A percentile compares a stretch with the other conserved stretches of the same genome.
Conservation (phyloP, 192 early-diverging fungal species). For the Gryganskiella cystojenkinii region DNA sequence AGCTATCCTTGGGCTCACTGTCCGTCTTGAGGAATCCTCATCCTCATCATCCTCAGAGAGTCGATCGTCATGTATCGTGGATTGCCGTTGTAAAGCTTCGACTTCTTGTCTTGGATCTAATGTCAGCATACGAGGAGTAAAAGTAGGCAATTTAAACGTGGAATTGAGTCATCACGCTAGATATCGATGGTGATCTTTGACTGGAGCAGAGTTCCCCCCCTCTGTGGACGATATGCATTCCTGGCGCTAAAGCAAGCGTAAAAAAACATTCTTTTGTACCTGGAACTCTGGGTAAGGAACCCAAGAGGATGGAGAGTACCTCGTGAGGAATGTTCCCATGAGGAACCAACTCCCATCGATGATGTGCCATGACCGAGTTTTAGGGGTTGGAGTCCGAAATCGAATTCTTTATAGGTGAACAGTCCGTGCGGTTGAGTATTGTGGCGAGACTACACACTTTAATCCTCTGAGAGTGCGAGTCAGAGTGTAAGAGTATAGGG, state of each 20-base stretch:
- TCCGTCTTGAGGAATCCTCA: slow-evolving; percentile 21
- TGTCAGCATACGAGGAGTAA: background rate
- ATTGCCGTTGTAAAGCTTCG: slow-evolving; percentile 21
- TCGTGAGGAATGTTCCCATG: slow-evolving; percentile 40
- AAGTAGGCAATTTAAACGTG: too few relatives aligned
- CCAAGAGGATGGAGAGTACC: slow-evolving; percentile 40
- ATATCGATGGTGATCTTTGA: too few relatives aligned
- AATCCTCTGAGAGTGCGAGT: too few relatives aligned
- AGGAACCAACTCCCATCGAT: slow-evolving; percentile 42
- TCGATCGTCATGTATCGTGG: slow-evolving; percentile 34
- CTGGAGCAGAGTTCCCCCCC: background rate
- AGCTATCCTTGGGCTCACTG: slow-evolving; percentile 7
- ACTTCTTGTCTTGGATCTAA: slow-evolving; percentile 36
- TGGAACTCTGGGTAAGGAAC: slow-evolving; percentile 48
- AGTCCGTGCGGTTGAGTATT: too few relatives aligned
- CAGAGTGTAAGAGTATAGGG: too few relatives aligned
- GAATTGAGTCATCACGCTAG: too few relatives aligned
- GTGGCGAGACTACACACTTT: too few relatives aligned
- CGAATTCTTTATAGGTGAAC: background rate
- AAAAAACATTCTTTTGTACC: too few relatives aligned
- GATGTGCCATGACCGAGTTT: slow-evolving; percentile 29
- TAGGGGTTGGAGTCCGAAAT: background rate
- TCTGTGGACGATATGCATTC: background rate
- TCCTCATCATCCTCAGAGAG: slow-evolving; percentile 46
- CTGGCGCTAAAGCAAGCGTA: too few relatives aligned